A percentile compares a stretch with the other conserved stretches of the same genome.
These are phyloP conservation scores for Kwoniella shandongensis DNA, from an alignment of 768 basidiomycete genomes.

Conservation along the genomic window DNA sequence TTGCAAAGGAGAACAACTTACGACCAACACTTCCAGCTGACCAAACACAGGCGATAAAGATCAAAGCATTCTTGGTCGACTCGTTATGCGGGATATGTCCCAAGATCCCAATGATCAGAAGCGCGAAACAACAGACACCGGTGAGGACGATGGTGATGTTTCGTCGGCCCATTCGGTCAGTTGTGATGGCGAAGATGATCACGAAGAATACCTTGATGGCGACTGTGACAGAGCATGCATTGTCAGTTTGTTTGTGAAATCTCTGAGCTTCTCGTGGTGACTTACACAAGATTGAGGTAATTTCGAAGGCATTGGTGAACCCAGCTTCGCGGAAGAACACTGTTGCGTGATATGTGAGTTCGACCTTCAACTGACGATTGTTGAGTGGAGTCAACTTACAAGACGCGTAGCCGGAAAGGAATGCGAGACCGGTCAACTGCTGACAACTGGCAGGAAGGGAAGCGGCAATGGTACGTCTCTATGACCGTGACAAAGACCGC, in stretches of 20 bases:
- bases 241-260: background rate
- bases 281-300: constrained; percentile 22
- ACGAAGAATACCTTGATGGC: constrained; percentile 24
- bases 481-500: background rate
- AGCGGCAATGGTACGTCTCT: constrained; percentile 19
- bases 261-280: background rate
- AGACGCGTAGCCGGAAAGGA: constrained; percentile 20
- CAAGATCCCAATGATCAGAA: constrained; percentile 25
- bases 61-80: constrained; percentile 10
- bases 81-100: constrained; percentile 17
- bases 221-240: background rate
- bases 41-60: constrained; percentile 21
- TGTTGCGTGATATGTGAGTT: background rate
- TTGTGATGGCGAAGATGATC: constrained; percentile 15
- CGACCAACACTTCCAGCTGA: constrained; percentile 16
- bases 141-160: constrained; percentile 15
- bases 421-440: constrained; percentile 26
- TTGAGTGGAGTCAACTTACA: constrained; percentile 5
- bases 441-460: constrained; percentile 15
- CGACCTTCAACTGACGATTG: background rate
- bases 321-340: constrained; percentile 30
- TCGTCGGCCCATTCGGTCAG: constrained; percentile 27
- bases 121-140: constrained; percentile 13
- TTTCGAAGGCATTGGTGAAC: constrained; percentile 27
- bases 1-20: constrained; percentile 5